Conservation (phyloP, 2,329 filamentous ascomycete genomes). For the Calonectria ilicicola region DNA sequence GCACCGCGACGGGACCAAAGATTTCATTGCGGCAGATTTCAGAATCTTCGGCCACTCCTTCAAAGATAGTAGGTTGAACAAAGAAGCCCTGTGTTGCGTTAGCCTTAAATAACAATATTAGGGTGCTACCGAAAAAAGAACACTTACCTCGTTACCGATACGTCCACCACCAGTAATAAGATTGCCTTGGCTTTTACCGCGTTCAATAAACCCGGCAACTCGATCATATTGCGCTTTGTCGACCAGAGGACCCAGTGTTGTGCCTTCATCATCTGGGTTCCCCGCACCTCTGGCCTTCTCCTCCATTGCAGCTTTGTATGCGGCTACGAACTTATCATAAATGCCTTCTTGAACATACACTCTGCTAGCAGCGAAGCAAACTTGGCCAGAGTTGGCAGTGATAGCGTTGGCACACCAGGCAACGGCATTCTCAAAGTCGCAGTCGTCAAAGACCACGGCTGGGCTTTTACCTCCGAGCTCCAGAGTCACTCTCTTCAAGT, state of each 20-base stretch:
- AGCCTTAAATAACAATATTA: neutral
- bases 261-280: constrained; percentile 68
- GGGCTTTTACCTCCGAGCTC: constrained; percentile 79
- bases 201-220: constrained; percentile 58
- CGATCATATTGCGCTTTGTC: constrained; percentile 61
- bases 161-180: constrained; percentile 51
- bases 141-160: constrained; percentile 52
- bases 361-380: constrained; percentile 79
- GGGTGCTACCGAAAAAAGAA: neutral
- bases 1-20: constrained; percentile 68
- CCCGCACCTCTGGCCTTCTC: constrained; percentile 67
- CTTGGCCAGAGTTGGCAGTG: constrained; percentile 80
- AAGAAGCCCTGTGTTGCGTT: constrained; percentile 50
- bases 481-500: constrained; percentile 78
- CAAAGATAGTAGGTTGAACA: constrained; percentile 61
- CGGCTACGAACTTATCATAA: constrained; percentile 70
- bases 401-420: constrained; percentile 55
- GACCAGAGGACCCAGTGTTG: constrained; percentile 69
- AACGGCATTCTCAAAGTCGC: constrained; percentile 71
- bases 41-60: constrained; percentile 53
- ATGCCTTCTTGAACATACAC: constrained; percentile 75
- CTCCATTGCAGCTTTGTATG: constrained; percentile 71
- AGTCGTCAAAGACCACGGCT: constrained; percentile 74
- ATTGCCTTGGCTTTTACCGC: constrained; percentile 52
- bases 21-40: constrained; percentile 66